Base-by-base conservation (phyloP, 108 stramenopile species). In the Stephanodiscus triporus region DNA sequence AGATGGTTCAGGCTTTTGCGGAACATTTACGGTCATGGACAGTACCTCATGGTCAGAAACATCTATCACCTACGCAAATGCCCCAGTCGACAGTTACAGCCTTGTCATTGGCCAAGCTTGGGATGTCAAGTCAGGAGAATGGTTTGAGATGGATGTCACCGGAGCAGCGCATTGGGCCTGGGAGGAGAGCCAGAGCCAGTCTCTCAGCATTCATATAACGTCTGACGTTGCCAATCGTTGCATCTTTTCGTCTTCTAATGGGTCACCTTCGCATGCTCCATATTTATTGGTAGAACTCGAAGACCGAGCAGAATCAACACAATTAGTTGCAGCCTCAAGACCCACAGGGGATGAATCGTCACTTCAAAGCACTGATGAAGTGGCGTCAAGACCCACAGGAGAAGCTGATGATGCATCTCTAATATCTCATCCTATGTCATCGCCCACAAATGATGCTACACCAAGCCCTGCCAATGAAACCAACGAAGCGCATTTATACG, bases 111-210 rank as follows among this genome's bases (percentile, higher is more conserved):
- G 59, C 16, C 9, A 60, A 30, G 59, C 59, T 60, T 60, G 22
- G 59, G 30, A 60, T 30, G 59, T 34, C 34, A 34, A 10, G n/a
- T 30, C 59, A 16, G 59, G 59, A 16, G 59, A 60, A 60, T 60
- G 59, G 59, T 60, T 60, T 7, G 59, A 60, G 7, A 16, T 60
- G 59, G 59, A 60, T 16, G 27, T 29, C 27, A 60, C 59, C 32
- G 59, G 59, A 34, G 32, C 27, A 17, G 4, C 5, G 32, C 2
- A 49, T 2, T 49, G 48, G 48, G 48, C 19, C 19, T 7, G 48
- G 59, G 27, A 36, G 30, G 34, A n/a, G n/a, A n/a, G n/a, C n/a
- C n/a, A 60, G 16, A 19, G 16, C 10, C 19, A 60, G 26, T 10
- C 16, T 4, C 1, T 27, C 7, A 60, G 27, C 27, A 60, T 60